Conservation (phyloP, 768 basidiomycete genomes). For the Pisolithus orientalis region DNA sequence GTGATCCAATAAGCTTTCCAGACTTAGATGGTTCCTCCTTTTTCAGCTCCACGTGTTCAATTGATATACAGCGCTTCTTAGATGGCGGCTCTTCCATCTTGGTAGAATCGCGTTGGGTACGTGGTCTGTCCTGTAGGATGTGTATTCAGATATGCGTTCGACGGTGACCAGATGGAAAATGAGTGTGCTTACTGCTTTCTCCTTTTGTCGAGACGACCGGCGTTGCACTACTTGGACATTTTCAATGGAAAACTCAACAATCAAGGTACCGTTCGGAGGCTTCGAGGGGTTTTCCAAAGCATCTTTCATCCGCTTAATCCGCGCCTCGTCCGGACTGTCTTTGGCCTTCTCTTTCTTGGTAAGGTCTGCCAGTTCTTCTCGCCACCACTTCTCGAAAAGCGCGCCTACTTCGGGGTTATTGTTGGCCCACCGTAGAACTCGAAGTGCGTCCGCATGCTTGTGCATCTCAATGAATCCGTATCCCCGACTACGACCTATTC, state of each 20-base stretch:
- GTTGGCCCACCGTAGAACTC: conserved; percentile 91
- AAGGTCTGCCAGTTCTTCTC: conserved; percentile 62
- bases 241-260: conserved; percentile 96
- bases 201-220: conserved; percentile 49
- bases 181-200: conserved; percentile 18
- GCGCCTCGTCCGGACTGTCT: conserved; percentile 41
- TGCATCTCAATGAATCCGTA: conserved; percentile 95
- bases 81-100: conserved; percentile 28
- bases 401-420: conserved; percentile 65
- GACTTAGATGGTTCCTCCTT: conserved; percentile 16
- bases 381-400: conserved; percentile 81
- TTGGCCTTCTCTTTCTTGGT: conserved; percentile 48
- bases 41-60: conserved; percentile 14
- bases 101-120: conserved; percentile 5
- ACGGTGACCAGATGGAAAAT: background rate
- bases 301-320: conserved; percentile 54
- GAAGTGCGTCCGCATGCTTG: conserved; percentile 82
- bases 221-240: conserved; percentile 86
- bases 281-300: conserved; percentile 40
- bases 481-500: conserved; percentile 84
- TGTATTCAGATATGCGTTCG: background rate
- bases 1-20: conserved; percentile 49
- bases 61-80: conserved; percentile 36
- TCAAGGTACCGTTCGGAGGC: conserved; percentile 45
- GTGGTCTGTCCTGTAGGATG: conserved; percentile 5